Evolutionary conservation across 2,329 filamentous ascomycete species (phyloP), one percentile per base, ranked within the genome.

Genomic region (Monilinia laxa): DNA sequence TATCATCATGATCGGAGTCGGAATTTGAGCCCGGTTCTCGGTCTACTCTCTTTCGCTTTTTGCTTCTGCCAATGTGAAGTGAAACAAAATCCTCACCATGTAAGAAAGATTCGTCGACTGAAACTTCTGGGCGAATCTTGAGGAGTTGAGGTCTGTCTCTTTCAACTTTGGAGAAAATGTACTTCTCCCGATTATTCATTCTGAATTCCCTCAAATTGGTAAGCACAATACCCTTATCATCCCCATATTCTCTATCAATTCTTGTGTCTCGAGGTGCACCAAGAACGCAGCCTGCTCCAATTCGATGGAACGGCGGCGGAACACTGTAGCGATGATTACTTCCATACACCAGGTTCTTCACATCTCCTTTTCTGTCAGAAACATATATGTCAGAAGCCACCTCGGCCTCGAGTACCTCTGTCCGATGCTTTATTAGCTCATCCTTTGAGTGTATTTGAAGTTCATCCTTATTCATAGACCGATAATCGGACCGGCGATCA

Each of bases 361-460:
- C 80, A 73, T 98, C 94, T 0, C 94, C 93, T 73, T 87, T 87
- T 53, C 81, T 86, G 77, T 98, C 94, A 62, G 91, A 73, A 55
- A 86, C 73, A 75, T 86, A 93, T 4, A 83, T 75, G 51, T 73
- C 75, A 59, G 66, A 62, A 49, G 68, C 54, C 25, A 58, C 47
- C 42, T 64, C 62, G 25, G 57, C 31, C 45, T 53, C 58, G 10
- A 18, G 54, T 18, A 25, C 12, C 20, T 62, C 64, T 57, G n/a
- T 16, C 53, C 51, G 62, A 38, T 53, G 64, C 55, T 67, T 68
- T 63, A 59, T 47, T 64, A 23, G 38, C 35, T 53, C 31, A 14
- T 40, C 12, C 62, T 25, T 11, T 12, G 25, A 20, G 25, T 62
- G 40, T 12, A 20, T 57, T 55, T 60, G 20, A 40, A 38, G 16